Base-by-base conservation (phyloP, 73 alveolate species). In the Paramecium bursaria region DNA sequence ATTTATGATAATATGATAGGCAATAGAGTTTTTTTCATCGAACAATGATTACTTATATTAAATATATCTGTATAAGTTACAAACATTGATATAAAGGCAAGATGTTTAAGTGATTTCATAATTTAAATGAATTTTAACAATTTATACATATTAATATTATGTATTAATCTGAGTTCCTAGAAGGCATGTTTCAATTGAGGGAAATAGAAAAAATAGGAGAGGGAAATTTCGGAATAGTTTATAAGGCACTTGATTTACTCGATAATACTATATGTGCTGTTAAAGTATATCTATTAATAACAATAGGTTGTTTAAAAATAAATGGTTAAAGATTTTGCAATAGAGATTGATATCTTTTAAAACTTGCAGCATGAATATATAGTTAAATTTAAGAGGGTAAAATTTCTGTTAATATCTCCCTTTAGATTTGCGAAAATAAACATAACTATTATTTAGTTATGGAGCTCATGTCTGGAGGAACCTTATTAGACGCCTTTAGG, bases 401-500 rank as follows among this genome's bases (percentile, higher is more conserved):
- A 9, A 15, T n/a, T n/a, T n/a, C n/a, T n/a, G n/a, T 23, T 49
- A 27, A 27, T 30, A n/a, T 55, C 74, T 50, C 17, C 17, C 73
- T 77, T 25, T 7, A 74, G 90, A 55, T 79, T 48, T 11, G 60
- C 11, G 82, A 67, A 67, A 67, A 67, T 47, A 67, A 67, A 42
- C 29, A 67, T 2, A 25, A 35, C 60, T 67, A 87, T 30, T 87
- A 76, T 55, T 77, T 90, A 30, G 93, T 87, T 46, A 94, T 94
- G 98, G 96, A 94, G 79, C 55, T 87, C 46, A 79, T 92, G 33
- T 90, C 87, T 75, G 95, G 95, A 0, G 96, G 97, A 9, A 53
- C 92, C 19, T 85, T 94, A 31, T 87, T 75, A 53, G 82, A 92
- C 46, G 42, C 86, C 21, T 14, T 90, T 14, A 49, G 73, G 21